Percentiles rank a stretch among this genome's conserved stretches.
Evolutionary conservation across 495 filamentous ascomycete genomes (phyloP).

Genomic region (Trichoderma reesei): DNA sequence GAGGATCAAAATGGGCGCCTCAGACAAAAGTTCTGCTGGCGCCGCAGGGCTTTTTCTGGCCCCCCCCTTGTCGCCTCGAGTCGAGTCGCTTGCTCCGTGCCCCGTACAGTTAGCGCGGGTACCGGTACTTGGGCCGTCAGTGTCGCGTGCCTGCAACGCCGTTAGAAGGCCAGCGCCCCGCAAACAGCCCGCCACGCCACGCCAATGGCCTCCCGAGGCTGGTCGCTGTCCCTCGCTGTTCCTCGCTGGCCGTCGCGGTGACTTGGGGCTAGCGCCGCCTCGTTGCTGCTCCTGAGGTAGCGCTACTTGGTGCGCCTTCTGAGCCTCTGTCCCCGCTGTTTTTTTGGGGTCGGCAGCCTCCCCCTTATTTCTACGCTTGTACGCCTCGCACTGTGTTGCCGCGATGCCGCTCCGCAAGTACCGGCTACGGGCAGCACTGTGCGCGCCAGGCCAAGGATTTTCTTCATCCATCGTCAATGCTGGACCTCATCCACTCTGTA

Average conservation of each 20-base stretch:
- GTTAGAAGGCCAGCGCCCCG: background rate
- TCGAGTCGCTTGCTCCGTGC: background rate
- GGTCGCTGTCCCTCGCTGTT: background rate
- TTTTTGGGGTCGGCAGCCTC: background rate
- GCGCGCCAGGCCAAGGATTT: background rate
- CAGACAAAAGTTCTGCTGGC: slow-evolving; percentile 2
- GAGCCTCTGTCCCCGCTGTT: background rate
- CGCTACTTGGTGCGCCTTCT: too few relatives aligned
- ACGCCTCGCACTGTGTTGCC: background rate
- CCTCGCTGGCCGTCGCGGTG: background rate
- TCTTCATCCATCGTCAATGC: too few relatives aligned
- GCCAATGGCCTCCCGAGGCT: background rate
- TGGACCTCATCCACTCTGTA: too few relatives aligned
- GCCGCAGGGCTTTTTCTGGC: background rate
- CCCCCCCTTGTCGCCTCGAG: background rate
- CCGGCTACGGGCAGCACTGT: background rate
- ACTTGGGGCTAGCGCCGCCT: too few relatives aligned
- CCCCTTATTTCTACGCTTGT: background rate
- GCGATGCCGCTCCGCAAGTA: background rate
- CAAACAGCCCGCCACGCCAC: background rate
- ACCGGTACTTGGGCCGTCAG: background rate
- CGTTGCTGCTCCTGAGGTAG: too few relatives aligned
- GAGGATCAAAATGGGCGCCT: background rate
- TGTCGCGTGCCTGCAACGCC: slow-evolving; percentile 1
- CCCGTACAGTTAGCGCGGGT: background rate